Conservation (phyloP, 2,329 filamentous ascomycete species). For the Volutella citrinella region DNA sequence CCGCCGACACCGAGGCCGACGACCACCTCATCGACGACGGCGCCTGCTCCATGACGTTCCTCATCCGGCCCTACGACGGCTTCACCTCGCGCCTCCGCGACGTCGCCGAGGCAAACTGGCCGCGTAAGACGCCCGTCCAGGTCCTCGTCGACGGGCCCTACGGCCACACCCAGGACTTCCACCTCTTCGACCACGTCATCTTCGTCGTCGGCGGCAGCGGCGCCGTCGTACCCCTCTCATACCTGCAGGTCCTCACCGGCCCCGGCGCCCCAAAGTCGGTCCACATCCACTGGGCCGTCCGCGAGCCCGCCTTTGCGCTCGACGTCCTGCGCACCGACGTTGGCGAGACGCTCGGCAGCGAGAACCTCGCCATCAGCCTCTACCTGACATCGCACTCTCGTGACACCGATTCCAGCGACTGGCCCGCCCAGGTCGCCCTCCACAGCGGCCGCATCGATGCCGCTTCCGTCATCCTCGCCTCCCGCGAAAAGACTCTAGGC, state of each 20-base stretch:
- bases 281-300: conserved; percentile 42
- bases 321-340: conserved; percentile 35
- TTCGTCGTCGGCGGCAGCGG: conserved; percentile 46
- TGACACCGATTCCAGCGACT: conserved; percentile 5
- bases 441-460: conserved; percentile 33
- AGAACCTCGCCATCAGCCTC: conserved; percentile 33
- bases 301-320: conserved; percentile 36
- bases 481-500: conserved; percentile 15
- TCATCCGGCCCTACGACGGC: conserved; percentile 45
- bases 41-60: conserved; percentile 33
- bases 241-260: conserved; percentile 29
- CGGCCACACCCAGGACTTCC: conserved; percentile 37
- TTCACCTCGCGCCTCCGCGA: conserved; percentile 39
- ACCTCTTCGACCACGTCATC: conserved; percentile 36
- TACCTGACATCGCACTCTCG: conserved; percentile 30
- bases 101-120: conserved; percentile 23
- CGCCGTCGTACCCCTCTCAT: conserved; percentile 40
- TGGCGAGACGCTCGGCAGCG: conserved; percentile 21
- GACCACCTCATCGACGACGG: neutral
- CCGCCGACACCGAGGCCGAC: neutral
- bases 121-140: conserved; percentile 25
- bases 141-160: conserved; percentile 46
- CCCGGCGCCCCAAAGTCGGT: conserved; percentile 20
- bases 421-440: conserved; percentile 16
- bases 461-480: conserved; percentile 26